Conservation (phyloP, 1,139 yeast genomes). For the Nakaseomyces kungkrabaensis region DNA sequence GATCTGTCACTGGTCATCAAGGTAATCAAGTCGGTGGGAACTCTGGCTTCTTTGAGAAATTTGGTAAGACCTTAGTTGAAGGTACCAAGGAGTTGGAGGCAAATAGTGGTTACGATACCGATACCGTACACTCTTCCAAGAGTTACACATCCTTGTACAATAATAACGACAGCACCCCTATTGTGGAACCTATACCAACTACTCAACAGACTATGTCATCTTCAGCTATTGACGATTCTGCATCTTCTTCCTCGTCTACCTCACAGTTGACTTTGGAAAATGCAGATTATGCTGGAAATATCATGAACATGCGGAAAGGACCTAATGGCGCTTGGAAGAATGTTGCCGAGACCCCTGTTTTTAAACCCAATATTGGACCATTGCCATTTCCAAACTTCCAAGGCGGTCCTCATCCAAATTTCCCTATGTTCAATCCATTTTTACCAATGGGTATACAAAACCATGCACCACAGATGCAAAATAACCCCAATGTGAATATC, state of each 20-base stretch:
- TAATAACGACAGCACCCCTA: background rate
- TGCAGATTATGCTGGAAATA: background rate
- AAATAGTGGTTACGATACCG: slow-evolving; percentile 1
- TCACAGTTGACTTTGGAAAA: slow-evolving; percentile 1
- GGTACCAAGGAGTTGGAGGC: slow-evolving; percentile 28
- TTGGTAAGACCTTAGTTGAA: slow-evolving; percentile 28
- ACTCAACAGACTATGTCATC: background rate
- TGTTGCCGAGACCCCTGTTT: slow-evolving; percentile 21
- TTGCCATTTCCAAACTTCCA: background rate
- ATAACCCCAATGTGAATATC: slow-evolving; percentile 4
- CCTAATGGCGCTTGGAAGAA: background rate
- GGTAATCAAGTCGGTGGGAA: slow-evolving; percentile 6
- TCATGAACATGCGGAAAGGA: background rate
- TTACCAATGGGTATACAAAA: slow-evolving; percentile 1
- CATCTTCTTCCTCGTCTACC: slow-evolving; percentile 7
- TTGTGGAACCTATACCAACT: slow-evolving; percentile 1
- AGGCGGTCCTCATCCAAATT: background rate
- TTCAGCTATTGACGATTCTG: slow-evolving; percentile 6
- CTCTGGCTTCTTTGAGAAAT: slow-evolving; percentile 27
- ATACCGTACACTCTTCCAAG: background rate
- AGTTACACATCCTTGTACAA: slow-evolving; percentile 2
- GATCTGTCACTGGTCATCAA: background rate
- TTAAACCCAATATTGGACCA: slow-evolving; percentile 13
- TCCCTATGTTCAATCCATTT: background rate
- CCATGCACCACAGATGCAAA: background rate